Evolutionary conservation across 176 grass and related monocot genomes (phyloP), one percentile per base, ranked within the genome.

Genomic region (Carex cristatella): DNA sequence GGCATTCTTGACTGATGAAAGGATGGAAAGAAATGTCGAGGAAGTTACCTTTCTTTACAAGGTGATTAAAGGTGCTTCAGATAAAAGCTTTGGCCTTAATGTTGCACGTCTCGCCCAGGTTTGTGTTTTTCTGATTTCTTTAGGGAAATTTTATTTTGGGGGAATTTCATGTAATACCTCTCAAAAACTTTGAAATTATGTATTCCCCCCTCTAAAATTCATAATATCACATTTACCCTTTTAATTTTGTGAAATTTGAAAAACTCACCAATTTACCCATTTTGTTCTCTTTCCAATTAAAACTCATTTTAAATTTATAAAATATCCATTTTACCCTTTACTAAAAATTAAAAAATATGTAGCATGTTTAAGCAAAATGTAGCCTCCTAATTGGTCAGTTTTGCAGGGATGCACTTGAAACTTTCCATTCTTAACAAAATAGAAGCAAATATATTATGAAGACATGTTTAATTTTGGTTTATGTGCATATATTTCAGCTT

Each of bases 41-140:
- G 92, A 98, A 75, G 87, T 98, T 84, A 98, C 92, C 86, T 98
- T 98, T 87, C 90, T 98, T 68, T 98, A 94, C 77, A 98, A 98
- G 81, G 89, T 98, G 83, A 92, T 91, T 85, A 56, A 55, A 86
- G 95, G 95, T 82, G 92, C 92, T 88, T 94, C 92, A 61, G 92
- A 98, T 85, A 93, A 89, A 89, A 94, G 95, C 88, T 98, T 98
- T 61, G 95, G 92, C 84, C 89, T 98, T 87, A 98, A 98, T 88
- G 95, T 98, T 57, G 95, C 95, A 4, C 38, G 87, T 16, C 91
- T 98, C 90, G 91, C 95, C 71, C 95, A 98, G 95, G 95, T 98
- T 90, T 74, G 84, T 88, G 4, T 75, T 75, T 46, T 60, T 57
- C 51, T 89, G 28, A 56, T 86, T 65, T 46, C 16, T 83, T 77